Base-by-base conservation (phyloP, 2,329 filamentous ascomycete genomes). In the Colletotrichum cereale region DNA sequence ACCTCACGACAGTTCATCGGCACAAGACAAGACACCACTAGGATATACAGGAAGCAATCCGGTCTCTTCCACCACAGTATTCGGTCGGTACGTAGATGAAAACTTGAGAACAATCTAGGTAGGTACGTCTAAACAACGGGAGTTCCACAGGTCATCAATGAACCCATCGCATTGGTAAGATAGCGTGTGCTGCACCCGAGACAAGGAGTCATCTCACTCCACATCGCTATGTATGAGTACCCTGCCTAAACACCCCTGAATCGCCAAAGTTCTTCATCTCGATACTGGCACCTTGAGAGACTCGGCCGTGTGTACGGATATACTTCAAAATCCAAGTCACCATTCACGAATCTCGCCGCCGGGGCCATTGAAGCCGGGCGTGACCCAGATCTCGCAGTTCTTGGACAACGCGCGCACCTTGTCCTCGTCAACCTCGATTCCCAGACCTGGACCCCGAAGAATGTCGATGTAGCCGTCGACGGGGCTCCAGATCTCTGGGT, bases 311-410 rank as follows among this genome's bases (percentile, higher is more conserved):
- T 11, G 8, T 8, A n/a, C n/a, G n/a, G n/a, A n/a, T n/a, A 34
- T 16, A 29, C 36, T 24, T 47, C 21, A 21, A 21, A 34, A 16
- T 21, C 8, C n/a, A 40, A 24, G 55, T 77, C 82, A 92, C 90
- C 90, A 92, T 78, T 92, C 90, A 57, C 90, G 81, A 63, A 92
- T 85, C 67, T 86, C 84, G 0, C 90, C 90, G 75, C 90, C 90
- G 0, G 88, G 87, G 0, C 90, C 90, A 76, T 87, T 86, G 74
- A 92, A 92, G 18, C 89, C 89, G 52, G 89, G 88, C 62, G 81
- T 84, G 50, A 85, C 78, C 90, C 90, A 92, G 14, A 89, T 84
- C 72, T 84, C 82, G 5, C 86, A 85, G 62, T 84, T 84, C 74
- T 82, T 80, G 1, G 86, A 84, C 56, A 90, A 81, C 67, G 83